Evolutionary conservation across 2,329 filamentous ascomycete species (phyloP).

Genomic region (Apiospora malaysiana): DNA sequence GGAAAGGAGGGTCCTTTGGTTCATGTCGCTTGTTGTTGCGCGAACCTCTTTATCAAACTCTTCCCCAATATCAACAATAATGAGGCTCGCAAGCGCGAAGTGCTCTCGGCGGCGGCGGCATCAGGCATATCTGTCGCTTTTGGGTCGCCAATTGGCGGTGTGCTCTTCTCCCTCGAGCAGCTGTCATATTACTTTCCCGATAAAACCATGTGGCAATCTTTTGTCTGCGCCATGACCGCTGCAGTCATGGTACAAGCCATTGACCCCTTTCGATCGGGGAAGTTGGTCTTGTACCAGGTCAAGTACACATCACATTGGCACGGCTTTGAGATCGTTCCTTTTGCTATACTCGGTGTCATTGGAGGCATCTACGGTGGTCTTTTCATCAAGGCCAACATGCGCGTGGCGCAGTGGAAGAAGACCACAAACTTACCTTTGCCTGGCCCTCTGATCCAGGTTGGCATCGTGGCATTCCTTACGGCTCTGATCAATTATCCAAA

Average conservation of each 20-base stretch:
- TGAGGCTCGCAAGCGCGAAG: constrained; percentile 92
- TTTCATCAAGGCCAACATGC: constrained; percentile 95
- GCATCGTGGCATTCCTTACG: constrained; percentile 79
- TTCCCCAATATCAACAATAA: constrained; percentile 83
- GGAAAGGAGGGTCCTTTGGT: constrained; percentile 96
- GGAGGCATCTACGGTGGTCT: constrained; percentile 94
- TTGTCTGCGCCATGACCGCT: constrained; percentile 98
- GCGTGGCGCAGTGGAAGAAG: constrained; percentile 80
- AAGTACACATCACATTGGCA: constrained; percentile 93
- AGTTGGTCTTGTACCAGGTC: constrained; percentile 95
- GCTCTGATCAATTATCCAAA: constrained; percentile 94
- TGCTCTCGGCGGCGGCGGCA: constrained; percentile 89
- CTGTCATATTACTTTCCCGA: constrained; percentile 97
- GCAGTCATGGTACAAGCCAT: constrained; percentile 91
- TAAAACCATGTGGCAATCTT: constrained; percentile 99
- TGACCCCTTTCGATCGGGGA: constrained; percentile 93
- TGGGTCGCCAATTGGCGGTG: constrained; percentile 90
- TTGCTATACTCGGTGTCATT: constrained; percentile 82
- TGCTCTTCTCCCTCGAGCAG: constrained; percentile 96
- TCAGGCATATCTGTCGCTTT: constrained; percentile 94
- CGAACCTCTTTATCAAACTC: constrained; percentile 90
- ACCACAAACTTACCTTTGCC: constrained; percentile 65
- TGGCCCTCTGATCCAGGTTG: constrained; percentile 79
- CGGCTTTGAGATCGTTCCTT: constrained; percentile 90
- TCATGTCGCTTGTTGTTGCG: constrained; percentile 95